Percentiles rank a stretch among this genome's conserved stretches.
Conservation (phyloP, 2,329 filamentous ascomycete genomes). For the Stachybotrys elegans region DNA sequence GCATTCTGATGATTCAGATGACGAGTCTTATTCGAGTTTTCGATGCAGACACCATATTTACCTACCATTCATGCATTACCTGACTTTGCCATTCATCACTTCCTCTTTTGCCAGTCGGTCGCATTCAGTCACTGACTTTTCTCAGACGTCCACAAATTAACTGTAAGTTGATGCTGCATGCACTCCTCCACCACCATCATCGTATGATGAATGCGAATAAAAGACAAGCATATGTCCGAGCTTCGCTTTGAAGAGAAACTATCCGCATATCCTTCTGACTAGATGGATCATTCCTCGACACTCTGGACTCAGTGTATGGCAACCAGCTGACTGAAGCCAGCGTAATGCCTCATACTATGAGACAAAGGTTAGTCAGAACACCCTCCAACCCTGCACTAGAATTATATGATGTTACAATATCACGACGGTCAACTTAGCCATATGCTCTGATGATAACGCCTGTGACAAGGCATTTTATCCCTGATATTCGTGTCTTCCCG, state of each 20-base stretch:
- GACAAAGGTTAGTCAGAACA: slow-evolving; percentile 23
- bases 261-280: slow-evolving; percentile 16
- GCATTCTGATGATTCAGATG: slow-evolving; percentile 54
- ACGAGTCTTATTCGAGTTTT: slow-evolving; percentile 74
- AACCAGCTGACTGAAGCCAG: no score
- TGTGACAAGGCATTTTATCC: slow-evolving; percentile 35
- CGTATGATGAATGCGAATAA: slow-evolving; percentile 78
- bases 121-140: no score
- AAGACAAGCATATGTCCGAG: slow-evolving; percentile 99
- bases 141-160: no score
- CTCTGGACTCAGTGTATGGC: no score
- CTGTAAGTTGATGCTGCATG: background rate
- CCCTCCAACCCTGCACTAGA: no score
- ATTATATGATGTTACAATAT: slow-evolving; percentile 39
- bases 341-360: no score
- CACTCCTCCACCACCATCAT: slow-evolving; percentile 10
- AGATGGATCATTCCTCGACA: no score
- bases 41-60: slow-evolving; percentile 63
- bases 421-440: slow-evolving; percentile 46
- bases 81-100: slow-evolving; percentile 31
- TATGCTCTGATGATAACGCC: slow-evolving; percentile 41
- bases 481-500: slow-evolving; percentile 7
- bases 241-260: slow-evolving; percentile 43
- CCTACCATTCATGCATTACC: slow-evolving; percentile 70
- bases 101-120: no score